phyloP scores from a whole-genome alignment of 1,284 basidiomycete genomes.

The Taiwanofungus camphoratus region DNA sequence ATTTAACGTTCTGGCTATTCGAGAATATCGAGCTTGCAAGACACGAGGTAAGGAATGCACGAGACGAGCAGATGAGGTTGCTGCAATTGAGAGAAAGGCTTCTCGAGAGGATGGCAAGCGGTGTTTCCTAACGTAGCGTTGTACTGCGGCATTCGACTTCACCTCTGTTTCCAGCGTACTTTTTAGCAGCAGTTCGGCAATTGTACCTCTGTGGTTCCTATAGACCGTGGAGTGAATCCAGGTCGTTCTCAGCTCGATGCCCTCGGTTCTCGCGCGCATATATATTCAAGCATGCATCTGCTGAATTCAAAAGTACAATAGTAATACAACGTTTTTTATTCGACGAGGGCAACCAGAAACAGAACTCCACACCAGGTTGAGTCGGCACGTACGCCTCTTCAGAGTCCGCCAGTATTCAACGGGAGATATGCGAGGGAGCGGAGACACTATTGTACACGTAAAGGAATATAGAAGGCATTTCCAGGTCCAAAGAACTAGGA shows the following conservation, averaged over 20 bases:
- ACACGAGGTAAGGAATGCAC: constrained; percentile 34
- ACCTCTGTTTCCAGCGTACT: too few species aligned
- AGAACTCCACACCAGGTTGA: neutral
- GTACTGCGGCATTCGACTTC: too few species aligned
- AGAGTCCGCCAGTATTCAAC: neutral
- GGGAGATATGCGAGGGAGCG: neutral
- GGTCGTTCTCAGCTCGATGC: too few species aligned
- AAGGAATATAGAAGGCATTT: neutral
- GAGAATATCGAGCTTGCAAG: constrained; percentile 44
- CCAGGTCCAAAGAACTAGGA: neutral
- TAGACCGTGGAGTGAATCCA: too few species aligned
- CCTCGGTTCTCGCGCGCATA: too few species aligned
- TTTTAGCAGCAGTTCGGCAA: too few species aligned
- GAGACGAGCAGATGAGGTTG: constrained; percentile 38
- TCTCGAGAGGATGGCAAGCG: constrained; percentile 35
- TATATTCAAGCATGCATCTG: too few species aligned
- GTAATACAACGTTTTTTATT: constrained; percentile 4
- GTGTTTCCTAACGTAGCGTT: too few species aligned
- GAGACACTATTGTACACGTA: constrained; percentile 7
- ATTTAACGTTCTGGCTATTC: neutral
- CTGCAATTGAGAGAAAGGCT: constrained; percentile 41
- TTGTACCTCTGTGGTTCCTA: too few species aligned
- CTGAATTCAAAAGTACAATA: constrained; percentile 5
- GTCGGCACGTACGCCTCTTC: neutral
- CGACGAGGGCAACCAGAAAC: neutral